Conservation (phyloP, 106 monocot genomes). For the Phalaenopsis aphrodite region DNA sequence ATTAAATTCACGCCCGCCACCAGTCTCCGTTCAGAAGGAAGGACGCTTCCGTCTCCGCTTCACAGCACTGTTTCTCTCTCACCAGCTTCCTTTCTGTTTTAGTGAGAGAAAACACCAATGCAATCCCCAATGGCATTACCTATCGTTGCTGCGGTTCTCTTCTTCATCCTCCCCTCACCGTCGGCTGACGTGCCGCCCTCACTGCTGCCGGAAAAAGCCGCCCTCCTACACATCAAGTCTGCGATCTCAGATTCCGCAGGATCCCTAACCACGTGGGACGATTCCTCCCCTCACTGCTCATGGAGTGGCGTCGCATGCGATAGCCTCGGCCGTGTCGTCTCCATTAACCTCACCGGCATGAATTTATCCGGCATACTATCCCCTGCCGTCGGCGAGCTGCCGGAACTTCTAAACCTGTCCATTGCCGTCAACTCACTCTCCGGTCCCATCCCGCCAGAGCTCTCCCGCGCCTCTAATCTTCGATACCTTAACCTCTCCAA, state of each 20-base stretch:
- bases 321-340: constrained; percentile 16
- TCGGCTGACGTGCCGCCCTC: no score
- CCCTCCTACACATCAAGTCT: background rate
- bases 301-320: constrained; percentile 10
- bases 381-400: constrained; percentile 22
- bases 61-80: background rate
- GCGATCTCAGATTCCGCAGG: background rate
- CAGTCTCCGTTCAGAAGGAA: background rate
- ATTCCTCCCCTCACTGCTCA: constrained; percentile 9
- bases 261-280: constrained; percentile 3
- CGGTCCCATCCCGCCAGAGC: constrained; percentile 48
- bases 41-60: background rate
- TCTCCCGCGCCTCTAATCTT: constrained; percentile 37
- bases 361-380: constrained; percentile 59
- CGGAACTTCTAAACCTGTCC: constrained; percentile 40
- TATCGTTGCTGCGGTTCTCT: background rate
- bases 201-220: background rate
- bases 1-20: constrained; percentile 7
- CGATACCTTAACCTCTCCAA: constrained; percentile 77
- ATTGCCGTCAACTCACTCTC: constrained; percentile 39
- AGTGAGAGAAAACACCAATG: background rate
- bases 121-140: background rate
- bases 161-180: background rate
- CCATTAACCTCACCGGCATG: constrained; percentile 44
- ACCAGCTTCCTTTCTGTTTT: no score